Base-by-base conservation (phyloP, 768 basidiomycete species). In the Lactarius psammicola region DNA sequence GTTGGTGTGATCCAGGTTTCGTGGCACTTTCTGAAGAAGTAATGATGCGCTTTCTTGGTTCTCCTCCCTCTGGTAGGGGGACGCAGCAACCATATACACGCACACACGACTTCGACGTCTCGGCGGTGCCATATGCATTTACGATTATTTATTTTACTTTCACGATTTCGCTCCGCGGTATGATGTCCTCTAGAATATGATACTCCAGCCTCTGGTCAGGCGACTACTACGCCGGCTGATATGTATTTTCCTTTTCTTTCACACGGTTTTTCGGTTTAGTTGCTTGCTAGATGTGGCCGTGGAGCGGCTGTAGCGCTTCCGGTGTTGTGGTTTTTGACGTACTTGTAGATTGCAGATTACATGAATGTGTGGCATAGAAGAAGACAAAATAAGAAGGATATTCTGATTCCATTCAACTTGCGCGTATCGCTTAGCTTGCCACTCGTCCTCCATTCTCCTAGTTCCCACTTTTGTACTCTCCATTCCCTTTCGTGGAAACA, bases 1-100 rank as follows among this genome's bases (percentile, higher is more conserved):
- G 26, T 8, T 2, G 69, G 69, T 30, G 68, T 66, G 33, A 42
- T 69, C 42, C 0, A 7, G 23, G 42, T 64, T 11, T 0, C 3
- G 0, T 70, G 69, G 69, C 13, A 59, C 9, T 68, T 68, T 51
- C 4, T 42, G 7, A 23, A 10, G 42, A 66, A 51, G 33, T 56
- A 18, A 15, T 49, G 23, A 26, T 30, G 30, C 59, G 17, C 63
- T 54, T 59, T 49, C n/a, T 36, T 28, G 31, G 28, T 13, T 17
- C 54, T 57, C 65, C 60, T 60, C 67, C 65, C 60, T 60, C 67
- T 56, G 64, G 67, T 23, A 66, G 64, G 67, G n/a, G 59, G 64
- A 60, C 34, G 34, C 33, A 5, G 28, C 55, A 49, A 5, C 30
- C 46, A 49, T 49, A 18, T 40, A 18, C 34, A 26, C 36, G 26